Evolutionary conservation across 257 asterid species (phyloP).

Genomic region (Forsythia viridissima): DNA sequence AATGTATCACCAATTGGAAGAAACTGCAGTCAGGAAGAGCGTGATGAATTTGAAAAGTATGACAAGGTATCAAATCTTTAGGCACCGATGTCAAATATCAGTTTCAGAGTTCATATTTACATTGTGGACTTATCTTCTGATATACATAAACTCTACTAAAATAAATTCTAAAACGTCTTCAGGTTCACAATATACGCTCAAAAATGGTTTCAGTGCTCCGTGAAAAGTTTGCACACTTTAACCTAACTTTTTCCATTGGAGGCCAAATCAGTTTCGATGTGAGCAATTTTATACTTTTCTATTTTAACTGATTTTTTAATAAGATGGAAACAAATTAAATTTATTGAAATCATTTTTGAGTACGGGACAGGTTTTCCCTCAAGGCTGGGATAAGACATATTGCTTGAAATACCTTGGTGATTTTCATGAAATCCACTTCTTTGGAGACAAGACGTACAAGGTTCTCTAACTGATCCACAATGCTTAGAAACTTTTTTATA

Average conservation of each 20-base stretch:
- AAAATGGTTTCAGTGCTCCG: constrained; percentile 83
- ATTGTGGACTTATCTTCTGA: neutral
- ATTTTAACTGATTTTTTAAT: neutral
- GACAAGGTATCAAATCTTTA: constrained; percentile 68
- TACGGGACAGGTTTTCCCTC: constrained; percentile 77
- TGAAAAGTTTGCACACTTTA: constrained; percentile 75
- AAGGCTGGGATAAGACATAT: constrained; percentile 97
- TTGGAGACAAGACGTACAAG: constrained; percentile 98
- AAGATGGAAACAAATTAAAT: neutral
- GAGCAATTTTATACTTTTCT: constrained; percentile 29
- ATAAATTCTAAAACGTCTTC: constrained; percentile 28
- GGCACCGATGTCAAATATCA: constrained; percentile 11
- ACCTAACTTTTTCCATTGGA: constrained; percentile 86
- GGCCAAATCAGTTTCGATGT: constrained; percentile 99
- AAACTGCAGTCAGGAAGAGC: constrained; percentile 97
- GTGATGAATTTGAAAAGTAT: constrained; percentile 91
- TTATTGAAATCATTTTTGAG: constrained; percentile 18
- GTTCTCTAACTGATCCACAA: constrained; percentile 33
- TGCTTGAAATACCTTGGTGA: constrained; percentile 89
- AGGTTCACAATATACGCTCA: constrained; percentile 80
- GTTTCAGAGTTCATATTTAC: neutral
- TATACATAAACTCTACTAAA: constrained; percentile 14
- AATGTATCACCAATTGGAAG: constrained; percentile 98
- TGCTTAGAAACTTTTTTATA: neutral
- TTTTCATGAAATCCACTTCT: constrained; percentile 85